Percentiles rank a stretch among this genome's conserved stretches.
Evolutionary conservation across 805 yeast genomes (phyloP).

Genomic region (Pichia eremophila): DNA sequence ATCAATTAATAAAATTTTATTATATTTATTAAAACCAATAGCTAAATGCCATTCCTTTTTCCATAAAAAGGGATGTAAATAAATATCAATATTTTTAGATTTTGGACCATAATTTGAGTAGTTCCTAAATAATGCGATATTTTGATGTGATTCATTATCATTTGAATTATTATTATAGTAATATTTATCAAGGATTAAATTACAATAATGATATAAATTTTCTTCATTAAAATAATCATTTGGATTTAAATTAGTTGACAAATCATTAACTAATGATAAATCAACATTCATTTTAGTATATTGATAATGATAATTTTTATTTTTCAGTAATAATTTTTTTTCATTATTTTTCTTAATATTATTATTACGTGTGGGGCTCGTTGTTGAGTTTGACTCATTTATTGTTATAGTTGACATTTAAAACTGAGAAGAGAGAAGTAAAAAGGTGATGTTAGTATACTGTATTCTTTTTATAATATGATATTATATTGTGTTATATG

Average conservation of each 20-base stretch:
- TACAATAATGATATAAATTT: constrained; percentile 23
- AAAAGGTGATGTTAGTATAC: background rate
- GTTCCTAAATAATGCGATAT: constrained; percentile 17
- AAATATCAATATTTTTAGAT: constrained; percentile 10
- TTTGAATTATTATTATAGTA: background rate
- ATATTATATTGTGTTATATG: too few species aligned
- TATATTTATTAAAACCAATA: constrained; percentile 18
- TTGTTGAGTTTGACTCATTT: background rate
- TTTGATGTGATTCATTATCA: background rate
- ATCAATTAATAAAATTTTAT: constrained; percentile 20
- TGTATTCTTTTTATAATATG: too few species aligned
- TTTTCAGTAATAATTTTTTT: background rate
- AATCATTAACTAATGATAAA: background rate
- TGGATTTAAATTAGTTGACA: background rate
- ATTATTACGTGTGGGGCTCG: too few species aligned
- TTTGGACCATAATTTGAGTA: constrained; percentile 22
- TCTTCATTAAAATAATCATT: constrained; percentile 8
- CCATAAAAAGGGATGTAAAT: constrained; percentile 26
- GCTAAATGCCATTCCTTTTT: constrained; percentile 27
- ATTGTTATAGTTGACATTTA: background rate
- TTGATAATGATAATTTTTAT: background rate
- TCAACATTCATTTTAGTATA: background rate
- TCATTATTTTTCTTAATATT: too few species aligned
- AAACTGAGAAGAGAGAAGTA: background rate
- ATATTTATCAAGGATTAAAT: constrained; percentile 21